Evolutionary conservation across 768 basidiomycete genomes (phyloP), one percentile per base, ranked within the genome.

Genomic region (Lactarius vividus): DNA sequence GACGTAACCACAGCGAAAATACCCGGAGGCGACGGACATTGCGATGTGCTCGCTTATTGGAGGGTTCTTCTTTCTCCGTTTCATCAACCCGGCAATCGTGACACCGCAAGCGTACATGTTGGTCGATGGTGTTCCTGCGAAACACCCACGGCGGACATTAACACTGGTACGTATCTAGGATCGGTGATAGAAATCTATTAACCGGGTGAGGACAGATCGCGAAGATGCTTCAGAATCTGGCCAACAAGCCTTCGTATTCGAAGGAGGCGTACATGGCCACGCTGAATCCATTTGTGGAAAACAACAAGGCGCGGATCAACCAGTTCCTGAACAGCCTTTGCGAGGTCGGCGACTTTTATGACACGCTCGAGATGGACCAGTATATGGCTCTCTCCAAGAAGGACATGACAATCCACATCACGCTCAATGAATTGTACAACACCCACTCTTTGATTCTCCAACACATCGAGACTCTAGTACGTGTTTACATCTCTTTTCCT

Each of bases 351-450:
- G 97, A 99, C 78, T 99, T 99, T 75, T 98, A 98, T 77, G 97
- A 99, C 71, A 95, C 96, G 13, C 83, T 99, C 46, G 97, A 99
- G 96, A 96, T 98, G 89, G 97, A 99, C 78, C 97, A 98, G 82
- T 99, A 99, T 77, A 98, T 99, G 95, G 97, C 97, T 10, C 81
- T 99, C 64, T 98, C 96, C 65, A 99, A 99, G 84, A 98, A 98
- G 78, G 97, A 98, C 75, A 82, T 98, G 65, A 88, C 91, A 82
- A 98, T 99, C 78, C 93, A 95, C 77, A 99, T 99, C 75, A 98
- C 97, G 8, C 80, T 98, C 77, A 99, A 99, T 75, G 97, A 99
- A 83, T 74, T 99, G 81, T 98, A 98, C 78, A 98, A 98, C 79
- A 99, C 97, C 2, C 97, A 99, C 77, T 92, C 95, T 29, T 81